Base-by-base conservation (phyloP, 2,329 filamentous ascomycete genomes). In the Thermomyces lanuginosus region DNA sequence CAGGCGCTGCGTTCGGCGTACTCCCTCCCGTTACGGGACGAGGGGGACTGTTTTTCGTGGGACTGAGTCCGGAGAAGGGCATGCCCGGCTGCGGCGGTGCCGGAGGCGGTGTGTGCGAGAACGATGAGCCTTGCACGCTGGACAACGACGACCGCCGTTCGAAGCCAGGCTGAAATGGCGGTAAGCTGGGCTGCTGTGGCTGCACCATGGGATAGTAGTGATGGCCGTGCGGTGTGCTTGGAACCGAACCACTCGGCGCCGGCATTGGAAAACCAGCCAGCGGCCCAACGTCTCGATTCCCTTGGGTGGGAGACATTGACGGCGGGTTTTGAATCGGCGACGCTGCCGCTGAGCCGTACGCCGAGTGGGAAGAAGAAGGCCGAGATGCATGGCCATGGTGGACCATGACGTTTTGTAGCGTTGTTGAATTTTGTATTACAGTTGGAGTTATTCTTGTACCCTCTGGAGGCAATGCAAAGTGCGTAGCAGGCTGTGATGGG, bases 261-360 rank as follows among this genome's bases (percentile, higher is more conserved):
- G 42, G 35, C 9, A 45, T 39, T n/a, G 52, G 54, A 21, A 60
- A 53, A 6, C 57, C 56, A 11, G 55, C 56, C 22, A 61, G 44
- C 26, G 52, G 55, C 3, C 56, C 56, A 23, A 60, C 43, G 40
- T 66, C 50, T 46, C 58, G 43, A 43, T 66, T 49, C 30, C 63
- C 49, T 48, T 65, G 42, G 29, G 63, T 57, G 12, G 59, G 58
- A 11, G 60, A 61, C 49, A 61, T 58, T 1, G 56, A 54, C 1
- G 58, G 56, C 8, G 50, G 53, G 29, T 58, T 59, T 24, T 60
- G 49, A 11, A 59, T 49, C 10, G 56, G 55, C 5, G 56, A 58
- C 8, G 45, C 41, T 17, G 46, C 39, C 13, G 24, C 37, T 17
- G 41, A 45, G 24, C 43, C 48, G 22, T 49, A 45, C 5, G 39